Base-by-base conservation (phyloP, 257 asterid species). In the Fraxinus pennsylvanica region DNA sequence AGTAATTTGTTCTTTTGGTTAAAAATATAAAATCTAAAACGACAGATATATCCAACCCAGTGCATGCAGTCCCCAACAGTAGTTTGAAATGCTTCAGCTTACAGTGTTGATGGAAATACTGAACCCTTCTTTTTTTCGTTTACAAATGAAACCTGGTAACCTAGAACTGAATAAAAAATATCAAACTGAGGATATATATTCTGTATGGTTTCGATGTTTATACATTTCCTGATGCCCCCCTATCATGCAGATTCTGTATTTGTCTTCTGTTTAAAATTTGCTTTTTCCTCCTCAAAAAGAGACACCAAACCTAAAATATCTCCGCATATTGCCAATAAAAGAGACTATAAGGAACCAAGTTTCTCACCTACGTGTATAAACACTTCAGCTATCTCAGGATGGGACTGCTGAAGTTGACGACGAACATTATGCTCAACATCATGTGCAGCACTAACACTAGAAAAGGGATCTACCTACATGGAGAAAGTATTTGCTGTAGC, bases 401-500 rank as follows among this genome's bases (percentile, higher is more conserved):
- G 92, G 82, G 84, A 84, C 79, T 73, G 89, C 79, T 93, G 98
- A 74, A 95, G 88, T 80, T 82, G 89, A 79, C 52, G 85, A 66
- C 92, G 91, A 63, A 95, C 98, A 81, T 85, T 86, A 83, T 93
- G 97, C 68, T 94, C 99, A 71, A 95, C 73, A 74, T 90, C 98
- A 81, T 95, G 94, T 17, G 97, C 99, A 83, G 91, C 97, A 84
- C 97, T 95, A 66, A 93, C 96, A 83, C 98, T 95, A 75, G 97
- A 91, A 82, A 93, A 95, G 14, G 99, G 99, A 76, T 93, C 97
- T 17, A 95, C 99, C 98, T 95, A 83, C 82, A 83, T 15, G 0
- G 75, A 68, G 17, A 22, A 80, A 77, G 33, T 8, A 57, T 79
- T 78, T 27, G 52, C 73, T 43, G 27, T 57, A 78, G 21, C 78